These are phyloP conservation scores for Wallacemonas rigidus DNA, from an alignment of 208 protist species.

Conservation along the genomic window DNA sequence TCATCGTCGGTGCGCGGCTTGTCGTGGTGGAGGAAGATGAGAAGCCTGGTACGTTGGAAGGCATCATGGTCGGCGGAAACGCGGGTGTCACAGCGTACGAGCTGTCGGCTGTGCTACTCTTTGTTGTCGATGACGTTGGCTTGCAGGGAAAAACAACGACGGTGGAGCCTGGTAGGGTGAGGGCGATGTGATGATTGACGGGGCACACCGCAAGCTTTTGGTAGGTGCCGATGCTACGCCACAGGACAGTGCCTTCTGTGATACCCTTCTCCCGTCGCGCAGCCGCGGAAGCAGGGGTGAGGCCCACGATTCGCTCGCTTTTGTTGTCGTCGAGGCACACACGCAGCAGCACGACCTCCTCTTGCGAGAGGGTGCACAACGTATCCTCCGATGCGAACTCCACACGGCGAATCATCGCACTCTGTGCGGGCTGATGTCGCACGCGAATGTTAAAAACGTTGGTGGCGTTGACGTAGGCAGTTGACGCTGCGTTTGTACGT, in stretches of 20 bases:
- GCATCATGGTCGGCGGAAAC: slow-evolving; percentile 33
- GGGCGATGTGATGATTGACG: slow-evolving; percentile 63
- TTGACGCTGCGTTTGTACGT: background rate
- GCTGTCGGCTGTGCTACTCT: background rate
- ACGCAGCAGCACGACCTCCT: slow-evolving; percentile 44
- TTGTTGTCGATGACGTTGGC: background rate
- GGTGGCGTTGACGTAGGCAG: background rate
- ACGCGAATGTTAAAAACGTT: slow-evolving; percentile 4
- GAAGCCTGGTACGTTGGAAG: slow-evolving; percentile 15
- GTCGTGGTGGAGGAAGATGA: background rate
- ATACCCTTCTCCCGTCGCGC: background rate
- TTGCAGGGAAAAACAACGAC: slow-evolving; percentile 70
- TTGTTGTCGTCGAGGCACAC: background rate
- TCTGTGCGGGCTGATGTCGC: slow-evolving; percentile 6
- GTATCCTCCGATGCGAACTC: slow-evolving; percentile 41
- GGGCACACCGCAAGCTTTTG: slow-evolving; percentile 63
- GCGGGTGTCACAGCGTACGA: slow-evolving; percentile 25
- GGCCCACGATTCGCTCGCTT: background rate
- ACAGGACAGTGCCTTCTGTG: slow-evolving; percentile 43
- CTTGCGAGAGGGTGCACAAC: slow-evolving; percentile 42
- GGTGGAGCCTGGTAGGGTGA: slow-evolving; percentile 46
- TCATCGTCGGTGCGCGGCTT: background rate
- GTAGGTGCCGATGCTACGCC: slow-evolving; percentile 70
- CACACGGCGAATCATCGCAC: background rate
- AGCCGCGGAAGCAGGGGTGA: background rate